Conservation (phyloP, 306 rosid species). For the Ochetophila trinervis region DNA sequence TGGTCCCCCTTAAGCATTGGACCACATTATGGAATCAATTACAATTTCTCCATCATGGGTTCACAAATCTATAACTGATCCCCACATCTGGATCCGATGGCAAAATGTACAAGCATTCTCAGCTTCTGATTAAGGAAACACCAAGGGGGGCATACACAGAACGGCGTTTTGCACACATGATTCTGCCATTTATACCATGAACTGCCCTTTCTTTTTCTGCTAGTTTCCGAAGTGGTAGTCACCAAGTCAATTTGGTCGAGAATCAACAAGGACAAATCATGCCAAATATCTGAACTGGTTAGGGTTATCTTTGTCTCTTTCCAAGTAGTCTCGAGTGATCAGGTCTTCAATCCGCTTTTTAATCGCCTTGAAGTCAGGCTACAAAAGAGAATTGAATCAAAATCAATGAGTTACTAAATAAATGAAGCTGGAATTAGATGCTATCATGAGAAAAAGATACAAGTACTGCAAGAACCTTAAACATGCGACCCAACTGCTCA, state of each 20-base stretch:
- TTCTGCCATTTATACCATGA: conserved; percentile 21
- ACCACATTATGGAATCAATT: conserved; percentile 39
- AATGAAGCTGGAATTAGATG: not conserved
- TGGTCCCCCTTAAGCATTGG: conserved; percentile 32
- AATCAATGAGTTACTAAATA: not conserved
- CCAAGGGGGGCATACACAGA: conserved; percentile 17
- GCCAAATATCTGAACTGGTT: conserved; percentile 87
- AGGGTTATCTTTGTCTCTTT: conserved; percentile 88
- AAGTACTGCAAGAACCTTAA: conserved; percentile 56
- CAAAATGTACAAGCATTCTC: conserved; percentile 46
- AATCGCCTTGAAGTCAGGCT: conserved; percentile 94
- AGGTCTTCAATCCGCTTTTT: conserved; percentile 94
- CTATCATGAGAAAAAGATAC: not conserved
- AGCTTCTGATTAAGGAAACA: conserved; percentile 35
- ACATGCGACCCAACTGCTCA: conserved; percentile 83
- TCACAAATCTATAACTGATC: conserved; percentile 29
- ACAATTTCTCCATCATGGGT: conserved; percentile 37
- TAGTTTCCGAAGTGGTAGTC: conserved; percentile 25
- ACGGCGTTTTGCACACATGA: not conserved
- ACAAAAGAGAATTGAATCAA: conserved; percentile 18
- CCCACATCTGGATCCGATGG: conserved; percentile 41
- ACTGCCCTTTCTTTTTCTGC: conserved; percentile 24
- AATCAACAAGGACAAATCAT: conserved; percentile 35
- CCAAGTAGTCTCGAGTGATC: conserved; percentile 92
- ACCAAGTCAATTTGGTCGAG: conserved; percentile 21